phyloP scores from a whole-genome alignment of 2,329 filamentous ascomycete genomes.

The Trichoderma breve region DNA sequence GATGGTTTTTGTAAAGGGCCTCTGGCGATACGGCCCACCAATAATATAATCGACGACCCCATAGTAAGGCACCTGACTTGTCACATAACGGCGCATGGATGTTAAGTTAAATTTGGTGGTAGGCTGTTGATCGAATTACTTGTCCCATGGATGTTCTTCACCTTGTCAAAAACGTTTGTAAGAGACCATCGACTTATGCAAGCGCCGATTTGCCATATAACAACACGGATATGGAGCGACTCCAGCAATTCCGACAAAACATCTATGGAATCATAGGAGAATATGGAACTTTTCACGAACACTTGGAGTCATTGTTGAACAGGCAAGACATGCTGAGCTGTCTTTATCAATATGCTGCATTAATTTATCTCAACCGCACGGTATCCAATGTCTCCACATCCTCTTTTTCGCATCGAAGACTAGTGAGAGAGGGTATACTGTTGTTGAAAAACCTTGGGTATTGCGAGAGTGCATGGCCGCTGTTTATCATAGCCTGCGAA shows the following conservation, averaged over 20 bases:
- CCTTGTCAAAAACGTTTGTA: slow-evolving; percentile 10
- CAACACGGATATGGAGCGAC: slow-evolving; percentile 8
- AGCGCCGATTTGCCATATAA: not conserved
- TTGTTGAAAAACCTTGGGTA: slow-evolving; percentile 13
- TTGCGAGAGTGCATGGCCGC: slow-evolving; percentile 18
- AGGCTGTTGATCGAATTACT: not conserved
- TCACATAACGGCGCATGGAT: too few relatives aligned
- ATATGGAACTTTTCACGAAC: slow-evolving; percentile 9
- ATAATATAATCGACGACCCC: not conserved
- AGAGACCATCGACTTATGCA: not conserved
- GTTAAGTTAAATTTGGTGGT: not conserved
- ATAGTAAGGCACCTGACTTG: not conserved
- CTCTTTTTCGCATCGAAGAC: slow-evolving; percentile 10
- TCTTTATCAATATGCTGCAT: slow-evolving; percentile 16
- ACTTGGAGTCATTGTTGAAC: not conserved
- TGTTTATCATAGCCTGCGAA: slow-evolving; percentile 19
- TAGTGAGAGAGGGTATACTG: slow-evolving; percentile 16
- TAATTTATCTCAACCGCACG: slow-evolving; percentile 17
- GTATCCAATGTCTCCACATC: slow-evolving; percentile 2
- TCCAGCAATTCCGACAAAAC: slow-evolving; percentile 3
- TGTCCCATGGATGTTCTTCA: slow-evolving; percentile 18
- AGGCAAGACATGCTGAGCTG: slow-evolving; percentile 11
- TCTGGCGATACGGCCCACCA: not conserved
- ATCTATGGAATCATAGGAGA: slow-evolving; percentile 11
- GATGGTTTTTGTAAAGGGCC: slow-evolving; percentile 4